Percentiles rank a stretch among this genome's conserved stretches.
Conservation (phyloP, 2,329 filamentous ascomycete genomes). For the Rutstroemia sydowiana region DNA sequence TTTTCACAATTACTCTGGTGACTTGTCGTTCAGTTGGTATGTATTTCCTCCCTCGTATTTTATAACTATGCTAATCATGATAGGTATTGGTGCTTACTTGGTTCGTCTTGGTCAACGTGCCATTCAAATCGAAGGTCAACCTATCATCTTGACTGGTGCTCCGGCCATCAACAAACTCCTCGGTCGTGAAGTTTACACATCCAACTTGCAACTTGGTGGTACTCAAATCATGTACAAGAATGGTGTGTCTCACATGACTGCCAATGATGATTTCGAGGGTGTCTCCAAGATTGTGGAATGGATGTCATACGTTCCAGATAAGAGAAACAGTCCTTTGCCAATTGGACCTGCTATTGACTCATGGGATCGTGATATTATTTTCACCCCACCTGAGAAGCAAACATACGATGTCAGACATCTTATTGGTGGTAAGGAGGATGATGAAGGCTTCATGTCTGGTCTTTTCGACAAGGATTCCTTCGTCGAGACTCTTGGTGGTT, state of each 20-base stretch:
- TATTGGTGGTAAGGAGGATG: conserved; percentile 80
- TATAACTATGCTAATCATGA: conserved; percentile 26
- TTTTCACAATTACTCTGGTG: conserved; percentile 95
- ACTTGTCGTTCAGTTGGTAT: conserved; percentile 94
- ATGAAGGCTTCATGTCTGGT: conserved; percentile 73
- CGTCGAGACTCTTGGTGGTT: conserved; percentile 91
- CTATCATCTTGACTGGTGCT: conserved; percentile 96
- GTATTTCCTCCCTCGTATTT: conserved; percentile 15
- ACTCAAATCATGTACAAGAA: conserved; percentile 99
- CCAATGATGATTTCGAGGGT: conserved; percentile 94
- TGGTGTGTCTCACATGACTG: conserved; percentile 98
- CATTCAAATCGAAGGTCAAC: conserved; percentile 97
- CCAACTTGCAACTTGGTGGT: conserved; percentile 96
- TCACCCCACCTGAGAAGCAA: conserved; percentile 69
- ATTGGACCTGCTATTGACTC: conserved; percentile 76
- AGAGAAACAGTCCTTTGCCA: conserved; percentile 88
- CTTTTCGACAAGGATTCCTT: conserved; percentile 97
- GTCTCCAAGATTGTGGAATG: conserved; percentile 96
- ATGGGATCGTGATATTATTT: conserved; percentile 90
- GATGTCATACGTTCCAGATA: conserved; percentile 95
- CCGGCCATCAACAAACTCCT: conserved; percentile 97
- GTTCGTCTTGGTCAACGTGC: conserved; percentile 97
- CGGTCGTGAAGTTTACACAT: conserved; percentile 96
- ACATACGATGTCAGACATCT: conserved; percentile 90
- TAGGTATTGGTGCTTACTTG: conserved; percentile 93